These are phyloP conservation scores for Saturnispora quitensis DNA, from an alignment of 805 yeast species.

Conservation along the genomic window DNA sequence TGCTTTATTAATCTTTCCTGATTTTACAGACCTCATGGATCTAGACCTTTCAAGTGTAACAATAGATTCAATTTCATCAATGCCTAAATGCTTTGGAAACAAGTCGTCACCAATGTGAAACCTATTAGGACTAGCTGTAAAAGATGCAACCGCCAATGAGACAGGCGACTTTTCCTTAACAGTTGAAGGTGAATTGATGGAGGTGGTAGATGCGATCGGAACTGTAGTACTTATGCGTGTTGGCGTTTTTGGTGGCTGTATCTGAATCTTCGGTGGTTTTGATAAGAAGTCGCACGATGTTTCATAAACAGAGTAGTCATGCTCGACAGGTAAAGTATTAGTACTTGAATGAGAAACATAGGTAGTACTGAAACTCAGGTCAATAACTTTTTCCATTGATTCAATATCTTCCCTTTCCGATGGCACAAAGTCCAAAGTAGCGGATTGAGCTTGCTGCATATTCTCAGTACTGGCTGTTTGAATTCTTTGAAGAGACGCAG, in stretches of 20 bases:
- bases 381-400: constrained; percentile 3
- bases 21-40: constrained; percentile 44
- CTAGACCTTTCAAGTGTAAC: constrained; percentile 61
- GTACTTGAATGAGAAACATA: not conserved
- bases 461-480: constrained; percentile 6
- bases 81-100: constrained; percentile 61
- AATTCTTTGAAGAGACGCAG: constrained; percentile 6
- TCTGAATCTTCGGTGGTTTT: constrained; percentile 3
- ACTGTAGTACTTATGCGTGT: not conserved
- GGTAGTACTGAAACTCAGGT: not conserved
- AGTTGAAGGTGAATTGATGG: constrained; percentile 4
- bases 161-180: constrained; percentile 8
- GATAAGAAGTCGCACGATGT: not conserved
- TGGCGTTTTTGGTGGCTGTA: not conserved
- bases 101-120: constrained; percentile 46
- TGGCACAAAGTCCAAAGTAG: constrained; percentile 8
- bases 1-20: constrained; percentile 4
- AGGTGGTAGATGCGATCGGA: not conserved
- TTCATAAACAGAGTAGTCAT: not conserved
- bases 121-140: constrained; percentile 14
- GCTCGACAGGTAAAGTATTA: not conserved
- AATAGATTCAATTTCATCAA: constrained; percentile 66
- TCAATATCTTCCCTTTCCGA: constrained; percentile 2
- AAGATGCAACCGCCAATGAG: constrained; percentile 9
- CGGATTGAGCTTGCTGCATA: constrained; percentile 11